Percentiles rank a stretch among this genome's conserved stretches.
Evolutionary conservation across 345 rosid genomes (phyloP).

Genomic region (Acer negundo): DNA sequence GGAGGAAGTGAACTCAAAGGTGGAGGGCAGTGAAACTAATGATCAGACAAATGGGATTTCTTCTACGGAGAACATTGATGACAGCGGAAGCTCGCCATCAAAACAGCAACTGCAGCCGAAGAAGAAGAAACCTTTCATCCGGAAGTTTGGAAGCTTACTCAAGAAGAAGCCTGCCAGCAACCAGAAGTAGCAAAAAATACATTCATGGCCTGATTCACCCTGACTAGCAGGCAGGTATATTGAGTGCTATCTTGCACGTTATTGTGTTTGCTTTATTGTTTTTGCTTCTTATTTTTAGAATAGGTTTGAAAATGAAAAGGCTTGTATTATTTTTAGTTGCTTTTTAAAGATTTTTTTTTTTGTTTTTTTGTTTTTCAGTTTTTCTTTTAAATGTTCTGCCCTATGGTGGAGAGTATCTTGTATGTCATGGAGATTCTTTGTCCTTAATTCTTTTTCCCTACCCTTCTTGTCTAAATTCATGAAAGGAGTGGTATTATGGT

Average conservation of each 20-base stretch:
- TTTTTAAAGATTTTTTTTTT: conserved; percentile 1
- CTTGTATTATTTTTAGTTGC: conserved; percentile 38
- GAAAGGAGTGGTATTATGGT: conserved; percentile 29
- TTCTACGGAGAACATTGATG: conserved; percentile 56
- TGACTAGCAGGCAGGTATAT: conserved; percentile 35
- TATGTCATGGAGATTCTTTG: conserved; percentile 36
- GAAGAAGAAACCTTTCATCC: conserved; percentile 90
- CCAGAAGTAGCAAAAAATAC: conserved; percentile 49
- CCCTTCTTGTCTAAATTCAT: conserved; percentile 29
- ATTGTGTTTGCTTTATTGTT: conserved; percentile 40
- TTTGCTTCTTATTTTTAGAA: conserved; percentile 29
- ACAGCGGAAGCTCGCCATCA: conserved; percentile 46
- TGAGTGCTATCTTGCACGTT: conserved; percentile 30
- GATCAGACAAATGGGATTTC: conserved; percentile 67
- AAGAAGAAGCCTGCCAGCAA: conserved; percentile 82
- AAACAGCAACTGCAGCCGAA: conserved; percentile 60
- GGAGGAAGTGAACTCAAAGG: conserved; percentile 71
- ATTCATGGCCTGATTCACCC: conserved; percentile 26
- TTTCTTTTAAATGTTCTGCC: conserved; percentile 23
- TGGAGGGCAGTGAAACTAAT: conserved; percentile 57
- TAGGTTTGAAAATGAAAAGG: conserved; percentile 43
- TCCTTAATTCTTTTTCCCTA: conserved; percentile 20
- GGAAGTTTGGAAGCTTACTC: conserved; percentile 88
- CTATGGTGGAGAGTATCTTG: conserved; percentile 32
- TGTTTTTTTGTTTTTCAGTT: background rate